Evolutionary conservation across 306 rosid genomes (phyloP), one percentile per base, ranked within the genome.

Genomic region (Rosa rugosa): DNA sequence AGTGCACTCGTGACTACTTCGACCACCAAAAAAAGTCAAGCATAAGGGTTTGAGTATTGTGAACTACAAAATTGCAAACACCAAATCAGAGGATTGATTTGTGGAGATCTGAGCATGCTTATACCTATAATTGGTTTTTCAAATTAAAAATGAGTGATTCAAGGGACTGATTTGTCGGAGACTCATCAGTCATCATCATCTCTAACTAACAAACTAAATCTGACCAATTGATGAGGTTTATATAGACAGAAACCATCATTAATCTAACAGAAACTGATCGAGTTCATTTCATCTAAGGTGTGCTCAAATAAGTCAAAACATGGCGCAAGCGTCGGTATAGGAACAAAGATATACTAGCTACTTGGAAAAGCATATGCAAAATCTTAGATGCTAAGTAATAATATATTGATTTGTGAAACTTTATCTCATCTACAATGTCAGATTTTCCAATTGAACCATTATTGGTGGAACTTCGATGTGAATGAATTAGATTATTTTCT

Each of bases 141-240:
- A 7, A 18, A 66, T 20, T 66, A n/a, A n/a, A 23, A 68, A 69
- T 27, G 20, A 64, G 72, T 64, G 41, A 85, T 80, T 84, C 76
- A 79, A 76, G 81, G 74, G 66, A 56, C 50, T 20, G 66, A 77
- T 68, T 75, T 82, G 86, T 84, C 80, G 86, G 84, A 75, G 73
- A 62, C 71, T 66, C 75, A 44, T 44, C 46, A 8, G 46, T 44
- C 46, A 67, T 81, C 66, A 83, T 66, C 42, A 53, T 31, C 34
- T 56, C 78, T 80, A 83, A 80, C 80, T 66, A 74, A 20, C 42
- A 23, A 77, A 11, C 45, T 77, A 67, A 34, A 57, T 45, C 16
- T 63, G 1, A 11, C 34, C 31, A 72, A 76, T 47, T 9, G 81
- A 54, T 49, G 5, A 75, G 47, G 46, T 2, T n/a, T 22, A 54